Conservation (phyloP, 208 protist species). For the Zelonia costaricensis region DNA sequence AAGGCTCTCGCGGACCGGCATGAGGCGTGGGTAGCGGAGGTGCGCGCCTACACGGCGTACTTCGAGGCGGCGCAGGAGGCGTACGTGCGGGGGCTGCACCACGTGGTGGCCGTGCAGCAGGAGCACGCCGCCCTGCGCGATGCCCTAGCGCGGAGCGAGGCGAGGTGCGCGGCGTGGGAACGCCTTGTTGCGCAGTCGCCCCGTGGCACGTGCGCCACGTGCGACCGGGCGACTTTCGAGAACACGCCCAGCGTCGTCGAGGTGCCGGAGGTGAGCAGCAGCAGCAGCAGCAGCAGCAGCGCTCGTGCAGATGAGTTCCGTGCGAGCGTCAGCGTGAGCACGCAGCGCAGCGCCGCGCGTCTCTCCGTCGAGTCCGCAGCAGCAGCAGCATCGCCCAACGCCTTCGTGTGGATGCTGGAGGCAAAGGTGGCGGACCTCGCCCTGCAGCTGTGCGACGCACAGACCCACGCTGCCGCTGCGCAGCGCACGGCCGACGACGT, state of each 20-base stretch:
- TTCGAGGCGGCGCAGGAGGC: conserved; percentile 10
- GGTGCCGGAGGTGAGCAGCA: neutral
- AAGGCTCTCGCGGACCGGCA: conserved; percentile 17
- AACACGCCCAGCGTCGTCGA: too few species aligned
- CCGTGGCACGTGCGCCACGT: neutral
- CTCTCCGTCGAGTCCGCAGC: neutral
- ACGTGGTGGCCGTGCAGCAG: conserved; percentile 6
- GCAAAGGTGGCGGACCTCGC: conserved; percentile 68
- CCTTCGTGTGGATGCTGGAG: conserved; percentile 35
- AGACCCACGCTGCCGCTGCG: conserved; percentile 23
- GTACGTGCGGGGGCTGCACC: conserved; percentile 7
- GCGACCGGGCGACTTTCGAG: too few species aligned
- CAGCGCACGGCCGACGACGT: conserved; percentile 7
- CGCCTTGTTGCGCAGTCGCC: neutral
- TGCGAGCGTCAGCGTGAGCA: neutral
- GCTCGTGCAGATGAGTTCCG: neutral
- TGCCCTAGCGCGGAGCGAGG: conserved; percentile 28
- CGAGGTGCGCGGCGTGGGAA: conserved; percentile 30
- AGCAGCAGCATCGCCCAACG: neutral
- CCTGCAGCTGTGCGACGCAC: conserved; percentile 35
- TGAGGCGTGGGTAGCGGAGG: conserved; percentile 1
- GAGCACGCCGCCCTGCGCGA: conserved; percentile 30
- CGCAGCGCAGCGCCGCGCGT: neutral
- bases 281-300: neutral
- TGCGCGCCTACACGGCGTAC: neutral